These are phyloP conservation scores for Senna siamea DNA, from an alignment of 306 rosid genomes.

Conservation along the genomic window DNA sequence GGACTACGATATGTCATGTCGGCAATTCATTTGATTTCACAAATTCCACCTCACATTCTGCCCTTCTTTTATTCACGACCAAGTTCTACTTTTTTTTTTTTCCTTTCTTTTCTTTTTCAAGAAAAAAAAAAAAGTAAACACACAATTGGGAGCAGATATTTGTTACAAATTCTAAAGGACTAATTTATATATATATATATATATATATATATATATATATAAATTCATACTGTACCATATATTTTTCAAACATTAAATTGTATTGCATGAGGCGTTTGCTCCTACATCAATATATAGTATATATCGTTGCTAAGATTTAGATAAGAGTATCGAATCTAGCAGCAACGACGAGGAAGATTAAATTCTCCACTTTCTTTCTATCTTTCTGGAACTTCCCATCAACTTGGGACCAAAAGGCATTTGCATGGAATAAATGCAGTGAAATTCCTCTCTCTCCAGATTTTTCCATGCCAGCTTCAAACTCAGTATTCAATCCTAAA, in stretches of 20 bases:
- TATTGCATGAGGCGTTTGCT: no score
- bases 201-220: no score
- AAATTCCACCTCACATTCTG: neutral
- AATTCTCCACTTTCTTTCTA: slow-evolving; percentile 42
- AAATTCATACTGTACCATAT: no score
- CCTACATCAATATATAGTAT: no score
- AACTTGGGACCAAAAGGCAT: slow-evolving; percentile 23
- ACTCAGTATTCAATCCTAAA: neutral
- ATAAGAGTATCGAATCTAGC: slow-evolving; percentile 23
- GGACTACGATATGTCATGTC: neutral
- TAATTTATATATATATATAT: no score
- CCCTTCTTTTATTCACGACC: neutral
- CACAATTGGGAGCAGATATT: no score
- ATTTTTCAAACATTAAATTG: no score
- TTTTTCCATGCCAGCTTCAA: neutral
- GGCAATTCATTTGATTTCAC: neutral
- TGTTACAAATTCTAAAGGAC: no score
- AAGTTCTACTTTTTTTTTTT: no score
- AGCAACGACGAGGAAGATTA: slow-evolving; percentile 33
- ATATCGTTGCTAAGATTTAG: no score
- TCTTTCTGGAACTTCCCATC: slow-evolving; percentile 18
- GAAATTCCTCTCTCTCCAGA: neutral
- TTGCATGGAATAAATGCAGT: neutral
- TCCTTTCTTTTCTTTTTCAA: neutral
- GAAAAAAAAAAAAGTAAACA: no score